These are phyloP conservation scores for Kluyveromyces marxianus DNA, from an alignment of 1,139 yeast genomes.

Conservation along the genomic window DNA sequence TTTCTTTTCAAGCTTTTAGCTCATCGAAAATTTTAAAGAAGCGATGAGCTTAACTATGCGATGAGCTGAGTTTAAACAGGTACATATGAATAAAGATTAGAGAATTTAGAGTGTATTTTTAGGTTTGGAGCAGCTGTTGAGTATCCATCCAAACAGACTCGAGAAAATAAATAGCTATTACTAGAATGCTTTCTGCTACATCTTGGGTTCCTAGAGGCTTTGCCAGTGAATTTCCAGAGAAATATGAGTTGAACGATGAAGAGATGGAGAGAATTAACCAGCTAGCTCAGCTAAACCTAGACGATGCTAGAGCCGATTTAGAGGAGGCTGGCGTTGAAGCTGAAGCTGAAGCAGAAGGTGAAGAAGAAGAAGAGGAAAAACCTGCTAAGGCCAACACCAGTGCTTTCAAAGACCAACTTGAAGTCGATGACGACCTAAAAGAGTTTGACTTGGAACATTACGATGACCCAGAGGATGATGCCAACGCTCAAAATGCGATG, in stretches of 20 bases:
- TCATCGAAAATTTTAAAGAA: slow-evolving; percentile 5
- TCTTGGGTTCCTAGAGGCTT: slow-evolving; percentile 96
- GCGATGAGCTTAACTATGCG: slow-evolving; percentile 2
- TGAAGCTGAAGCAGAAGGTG: slow-evolving; percentile 15
- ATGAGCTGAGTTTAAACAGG: slow-evolving; percentile 14
- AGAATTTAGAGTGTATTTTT: neutral
- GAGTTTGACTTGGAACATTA: slow-evolving; percentile 83
- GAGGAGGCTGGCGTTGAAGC: slow-evolving; percentile 32
- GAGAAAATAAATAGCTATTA: neutral
- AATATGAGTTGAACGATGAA: slow-evolving; percentile 80
- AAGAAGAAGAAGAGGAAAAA: slow-evolving; percentile 22
- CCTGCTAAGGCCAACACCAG: slow-evolving; percentile 13
- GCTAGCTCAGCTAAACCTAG: slow-evolving; percentile 75
- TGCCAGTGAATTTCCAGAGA: slow-evolving; percentile 87
- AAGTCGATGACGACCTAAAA: slow-evolving; percentile 73
- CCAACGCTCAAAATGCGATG: slow-evolving; percentile 46
- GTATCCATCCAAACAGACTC: neutral
- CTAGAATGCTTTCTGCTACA: slow-evolving; percentile 76
- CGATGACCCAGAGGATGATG: slow-evolving; percentile 48
- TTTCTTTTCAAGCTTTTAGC: neutral
- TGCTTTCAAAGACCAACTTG: slow-evolving; percentile 44
- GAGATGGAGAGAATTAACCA: slow-evolving; percentile 88
- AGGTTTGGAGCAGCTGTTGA: neutral
- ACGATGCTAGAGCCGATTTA: slow-evolving; percentile 61
- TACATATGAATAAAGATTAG: neutral